Percentiles rank a stretch among this genome's conserved stretches.
phyloP scores from a whole-genome alignment of 2,329 filamentous ascomycete species.

The Colletotrichum viniferum region DNA sequence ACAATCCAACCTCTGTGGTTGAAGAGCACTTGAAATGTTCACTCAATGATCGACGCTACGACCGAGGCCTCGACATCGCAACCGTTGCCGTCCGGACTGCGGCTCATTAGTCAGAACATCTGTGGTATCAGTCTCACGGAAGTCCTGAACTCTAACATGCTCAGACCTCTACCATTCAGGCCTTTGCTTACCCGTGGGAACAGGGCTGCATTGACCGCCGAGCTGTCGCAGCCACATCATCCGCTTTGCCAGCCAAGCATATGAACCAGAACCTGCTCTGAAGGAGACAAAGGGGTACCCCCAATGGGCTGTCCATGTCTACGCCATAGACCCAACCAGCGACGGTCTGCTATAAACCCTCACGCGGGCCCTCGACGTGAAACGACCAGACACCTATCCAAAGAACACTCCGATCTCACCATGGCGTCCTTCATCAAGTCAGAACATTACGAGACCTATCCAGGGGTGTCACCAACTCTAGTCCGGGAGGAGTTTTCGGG shows the following conservation, averaged over 20 bases:
- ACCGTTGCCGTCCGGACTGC: neutral
- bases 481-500: slow-evolving; percentile 25
- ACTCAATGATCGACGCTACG: neutral
- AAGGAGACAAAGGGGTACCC: neutral
- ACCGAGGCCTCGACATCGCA: neutral
- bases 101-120: neutral
- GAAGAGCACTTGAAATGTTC: neutral
- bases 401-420: neutral
- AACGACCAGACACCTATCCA: neutral
- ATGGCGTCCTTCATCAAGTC: slow-evolving; percentile 1
- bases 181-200: neutral
- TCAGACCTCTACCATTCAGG: neutral
- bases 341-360: neutral
- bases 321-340: neutral
- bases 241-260: neutral
- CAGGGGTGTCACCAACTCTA: neutral
- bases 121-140: neutral
- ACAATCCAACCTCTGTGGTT: neutral
- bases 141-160: neutral
- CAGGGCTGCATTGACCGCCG: neutral
- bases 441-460: neutral
- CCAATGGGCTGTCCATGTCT: neutral
- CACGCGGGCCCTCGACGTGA: neutral
- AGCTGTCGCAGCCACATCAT: neutral
- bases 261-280: neutral